Base-by-base conservation (phyloP, 2,329 filamentous ascomycete species). In the Colletotrichum sp. region DNA sequence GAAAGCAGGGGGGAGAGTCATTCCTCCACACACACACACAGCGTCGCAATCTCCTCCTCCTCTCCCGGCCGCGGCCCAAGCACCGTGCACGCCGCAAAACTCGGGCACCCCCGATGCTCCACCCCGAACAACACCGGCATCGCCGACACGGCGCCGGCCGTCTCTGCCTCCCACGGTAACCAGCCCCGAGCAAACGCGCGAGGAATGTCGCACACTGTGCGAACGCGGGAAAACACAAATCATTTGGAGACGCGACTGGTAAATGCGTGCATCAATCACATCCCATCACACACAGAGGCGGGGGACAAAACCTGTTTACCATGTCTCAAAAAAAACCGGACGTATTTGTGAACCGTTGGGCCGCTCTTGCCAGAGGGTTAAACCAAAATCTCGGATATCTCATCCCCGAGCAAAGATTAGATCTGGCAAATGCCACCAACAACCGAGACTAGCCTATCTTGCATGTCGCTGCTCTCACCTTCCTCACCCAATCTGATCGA, bases 401-500 rank as follows among this genome's bases (percentile, higher is more conserved):
- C 26, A 32, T 5, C 44, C 44, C 44, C n/a, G 44, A 52, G 44
- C 10, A 52, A 52, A 52, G 44, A 52, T 52, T 52, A 52, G 44
- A 52, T 52, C 44, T 52, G 6, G 60, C 65, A 5, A 49, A 60
- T n/a, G 21, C 69, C 68, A 67, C 32, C 32, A 32, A 68, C 69
- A 75, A 62, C 72, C 72, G 72, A 64, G 13, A 68, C 72, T 75
- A 75, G 63, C 63, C 72, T 75, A 75, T 75, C 68, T 72, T 32
- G 57, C 57, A 52, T 28, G 59, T 15, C 67, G 28, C 59, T 32
- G 28, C 59, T 62, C 59, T 62, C 59, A 62, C 18, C 34, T n/a
- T 39, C 34, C 34, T 36, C 30, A 2, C 63, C 21, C 26, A 64
- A 21, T n/a, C 30, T 24, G 34, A 21, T 30, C 21, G 30, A 24